Evolutionary conservation across 306 rosid genomes (phyloP).

Genomic region (Malus domestica): DNA sequence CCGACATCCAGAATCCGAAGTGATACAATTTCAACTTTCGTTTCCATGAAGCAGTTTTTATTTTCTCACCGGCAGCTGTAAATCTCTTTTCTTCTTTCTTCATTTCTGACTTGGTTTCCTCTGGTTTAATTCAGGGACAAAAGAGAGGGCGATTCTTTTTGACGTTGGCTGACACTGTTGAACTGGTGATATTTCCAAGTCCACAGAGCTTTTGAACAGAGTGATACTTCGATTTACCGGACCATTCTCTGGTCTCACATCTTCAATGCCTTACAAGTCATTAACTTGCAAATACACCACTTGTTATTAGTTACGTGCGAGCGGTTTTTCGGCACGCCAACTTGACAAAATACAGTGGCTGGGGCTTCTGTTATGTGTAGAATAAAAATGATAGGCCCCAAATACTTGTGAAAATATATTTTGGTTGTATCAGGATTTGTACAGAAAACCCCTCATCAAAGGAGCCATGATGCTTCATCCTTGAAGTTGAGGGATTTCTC

Average conservation of each 20-base stretch:
- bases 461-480: conserved; percentile 33
- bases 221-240: not conserved
- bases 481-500: conserved; percentile 3
- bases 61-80: not conserved
- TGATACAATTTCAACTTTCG: not conserved
- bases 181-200: conserved; percentile 22
- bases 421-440: conserved; percentile 39
- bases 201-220: conserved; percentile 17
- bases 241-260: not conserved
- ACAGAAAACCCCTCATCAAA: conserved; percentile 39
- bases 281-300: conserved; percentile 10
- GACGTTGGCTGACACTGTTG: conserved; percentile 22
- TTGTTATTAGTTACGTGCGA: not conserved
- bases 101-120: not conserved
- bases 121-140: conserved; percentile 13
- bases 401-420: conserved; percentile 39
- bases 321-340: not conserved
- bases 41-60: not conserved
- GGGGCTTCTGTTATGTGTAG: conserved; percentile 41
- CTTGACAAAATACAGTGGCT: conserved; percentile 28
- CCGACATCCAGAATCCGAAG: not conserved
- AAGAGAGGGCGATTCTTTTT: conserved; percentile 24
- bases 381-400: conserved; percentile 41
- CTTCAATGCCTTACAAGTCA: not conserved
- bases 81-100: not conserved